Percentiles rank a stretch among this genome's conserved stretches.
Evolutionary conservation across 2,329 filamentous ascomycete genomes (phyloP).

Genomic region (Fusarium sp.): DNA sequence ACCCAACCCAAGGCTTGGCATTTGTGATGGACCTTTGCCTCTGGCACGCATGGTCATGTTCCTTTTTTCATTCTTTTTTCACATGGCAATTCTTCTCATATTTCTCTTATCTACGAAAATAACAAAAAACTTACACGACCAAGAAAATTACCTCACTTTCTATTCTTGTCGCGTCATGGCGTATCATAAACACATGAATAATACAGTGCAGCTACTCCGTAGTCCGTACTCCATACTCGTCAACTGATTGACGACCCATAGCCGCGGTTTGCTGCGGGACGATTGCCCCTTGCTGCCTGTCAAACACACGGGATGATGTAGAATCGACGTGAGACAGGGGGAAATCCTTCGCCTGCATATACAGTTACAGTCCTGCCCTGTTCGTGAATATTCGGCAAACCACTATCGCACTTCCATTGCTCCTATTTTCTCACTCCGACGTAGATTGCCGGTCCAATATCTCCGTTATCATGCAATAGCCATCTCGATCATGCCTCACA

Average conservation of each 20-base stretch:
- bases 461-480: conserved; percentile 22
- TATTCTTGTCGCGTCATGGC: conserved; percentile 31
- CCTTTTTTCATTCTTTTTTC: conserved; percentile 10
- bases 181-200: conserved; percentile 28
- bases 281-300: conserved; percentile 38
- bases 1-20: conserved; percentile 12
- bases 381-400: conserved; percentile 11
- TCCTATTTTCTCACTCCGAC: neutral
- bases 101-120: conserved; percentile 6
- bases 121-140: conserved; percentile 3
- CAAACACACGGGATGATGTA: conserved; percentile 40
- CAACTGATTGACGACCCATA: neutral
- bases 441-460: conserved; percentile 14
- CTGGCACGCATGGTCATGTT: conserved; percentile 11
- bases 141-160: conserved; percentile 3
- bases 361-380: neutral
- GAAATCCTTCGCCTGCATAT: conserved; percentile 9
- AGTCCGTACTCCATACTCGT: neutral
- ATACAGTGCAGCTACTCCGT: neutral
- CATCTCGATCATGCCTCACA: conserved; percentile 40
- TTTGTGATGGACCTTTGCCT: conserved; percentile 25
- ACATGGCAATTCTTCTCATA: conserved; percentile 18
- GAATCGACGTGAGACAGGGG: conserved; percentile 38
- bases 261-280: conserved; percentile 6
- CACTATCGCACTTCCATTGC: neutral